Evolutionary conservation across 306 rosid species (phyloP), one percentile per base, ranked within the genome.

Genomic region (Calophaca sinica): DNA sequence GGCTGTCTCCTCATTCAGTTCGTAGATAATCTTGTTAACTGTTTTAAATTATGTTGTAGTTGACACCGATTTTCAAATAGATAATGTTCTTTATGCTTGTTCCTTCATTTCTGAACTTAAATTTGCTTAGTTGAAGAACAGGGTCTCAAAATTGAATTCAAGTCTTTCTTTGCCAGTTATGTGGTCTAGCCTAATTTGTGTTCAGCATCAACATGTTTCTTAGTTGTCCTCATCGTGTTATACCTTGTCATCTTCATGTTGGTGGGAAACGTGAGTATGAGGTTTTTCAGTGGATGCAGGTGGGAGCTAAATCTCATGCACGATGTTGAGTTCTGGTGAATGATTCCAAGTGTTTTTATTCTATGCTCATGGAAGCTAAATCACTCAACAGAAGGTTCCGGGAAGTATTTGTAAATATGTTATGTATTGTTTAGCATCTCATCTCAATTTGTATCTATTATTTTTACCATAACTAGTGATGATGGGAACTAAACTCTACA

Each of bases 201-300:
- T 62, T 68, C 53, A 15, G 65, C 70, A 63, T 44, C 65, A 46
- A 50, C 31, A 13, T 28, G 62, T 53, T 50, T 62, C 12, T 6
- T 69, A 35, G 42, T 55, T 29, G 13, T 29, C 48, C 20, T 67
- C 44, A 31, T 60, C 26, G 10, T 66, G 57, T 48, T 62, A 48
- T 77, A 51, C 78, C 70, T 61, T 72, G 55, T 84, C 48, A 41
- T 46, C 44, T 51, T 79, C 51, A 44, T 70, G 49, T 48, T 75
- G 68, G 68, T 70, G 63, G 39, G 69, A 73, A 78, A 67, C 52
- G 75, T 84, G 83, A 86, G 78, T 77, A 55, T 44, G 84, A 76
- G 77, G 61, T 35, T 84, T 79, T 79, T 79, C 91, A 83, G 91
- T 86, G 87, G 87, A 82, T 81, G 96, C 94, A 87, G 96, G 90